Evolutionary conservation across 768 basidiomycete species (phyloP).

Genomic region (Daedaleopsis sinensis): DNA sequence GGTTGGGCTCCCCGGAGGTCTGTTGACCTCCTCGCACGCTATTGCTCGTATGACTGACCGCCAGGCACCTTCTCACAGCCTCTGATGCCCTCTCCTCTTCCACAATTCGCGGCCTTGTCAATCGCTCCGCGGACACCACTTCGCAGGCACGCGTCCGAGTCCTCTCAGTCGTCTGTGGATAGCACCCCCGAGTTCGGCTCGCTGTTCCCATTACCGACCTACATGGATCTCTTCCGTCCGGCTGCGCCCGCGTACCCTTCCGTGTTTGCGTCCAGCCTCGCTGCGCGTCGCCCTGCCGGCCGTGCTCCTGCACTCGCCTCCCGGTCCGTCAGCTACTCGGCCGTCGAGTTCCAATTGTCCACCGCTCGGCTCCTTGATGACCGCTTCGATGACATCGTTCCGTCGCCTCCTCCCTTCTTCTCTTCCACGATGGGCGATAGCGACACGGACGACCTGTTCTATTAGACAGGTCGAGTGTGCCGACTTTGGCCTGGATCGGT

Average conservation of each 20-base stretch:
- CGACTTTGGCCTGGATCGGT: not conserved
- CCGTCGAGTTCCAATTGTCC: constrained; percentile 28
- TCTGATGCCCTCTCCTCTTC: constrained; percentile 40
- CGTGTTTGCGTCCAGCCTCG: constrained; percentile 15
- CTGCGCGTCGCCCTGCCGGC: constrained; percentile 11
- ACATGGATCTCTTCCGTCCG: constrained; percentile 39
- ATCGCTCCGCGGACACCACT: constrained; percentile 56
- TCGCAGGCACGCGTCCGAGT: constrained; percentile 22
- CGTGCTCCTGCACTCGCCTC: constrained; percentile 12
- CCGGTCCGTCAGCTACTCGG: constrained; percentile 32
- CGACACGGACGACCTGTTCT: constrained; percentile 27
- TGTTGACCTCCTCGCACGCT: constrained; percentile 11
- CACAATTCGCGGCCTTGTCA: constrained; percentile 54
- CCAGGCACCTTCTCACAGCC: constrained; percentile 27
- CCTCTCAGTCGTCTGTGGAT: constrained; percentile 26
- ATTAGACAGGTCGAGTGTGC: constrained; percentile 4
- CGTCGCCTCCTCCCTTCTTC: constrained; percentile 24
- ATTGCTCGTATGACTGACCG: constrained; percentile 14
- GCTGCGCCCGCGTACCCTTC: constrained; percentile 27
- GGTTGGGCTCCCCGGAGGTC: constrained; percentile 23
- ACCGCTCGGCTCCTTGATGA: constrained; percentile 9
- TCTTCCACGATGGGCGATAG: constrained; percentile 20
- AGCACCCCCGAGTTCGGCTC: constrained; percentile 22
- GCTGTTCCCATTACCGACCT: constrained; percentile 18
- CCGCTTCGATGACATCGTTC: constrained; percentile 23